A percentile compares a stretch with the other conserved stretches of the same genome.
Conservation (phyloP, 2,329 filamentous ascomycete species). For the Arthrobotrys pseudoclavata region DNA sequence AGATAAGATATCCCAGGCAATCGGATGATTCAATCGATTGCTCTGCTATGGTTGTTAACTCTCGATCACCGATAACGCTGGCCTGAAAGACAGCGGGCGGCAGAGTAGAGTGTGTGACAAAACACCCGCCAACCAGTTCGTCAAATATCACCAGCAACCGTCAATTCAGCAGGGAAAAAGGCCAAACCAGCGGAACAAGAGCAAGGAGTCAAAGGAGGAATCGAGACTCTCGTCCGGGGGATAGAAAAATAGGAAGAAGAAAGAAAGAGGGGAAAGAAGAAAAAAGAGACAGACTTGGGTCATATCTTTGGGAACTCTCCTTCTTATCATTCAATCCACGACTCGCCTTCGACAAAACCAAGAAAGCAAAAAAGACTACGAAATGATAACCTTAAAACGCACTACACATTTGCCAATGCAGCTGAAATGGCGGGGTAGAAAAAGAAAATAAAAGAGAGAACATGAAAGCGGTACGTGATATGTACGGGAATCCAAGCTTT, state of each 20-base stretch:
- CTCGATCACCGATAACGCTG: constrained; percentile 20
- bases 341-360: constrained; percentile 6
- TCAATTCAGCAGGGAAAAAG: constrained; percentile 25
- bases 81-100: background rate
- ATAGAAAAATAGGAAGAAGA: constrained; percentile 8
- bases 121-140: constrained; percentile 15
- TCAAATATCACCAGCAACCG: constrained; percentile 19
- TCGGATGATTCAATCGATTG: constrained; percentile 16
- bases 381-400: constrained; percentile 52
- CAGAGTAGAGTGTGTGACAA: constrained; percentile 1
- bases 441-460: constrained; percentile 21
- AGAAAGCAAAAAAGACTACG: constrained; percentile 21
- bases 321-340: constrained; percentile 48
- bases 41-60: constrained; percentile 17
- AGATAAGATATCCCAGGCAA: background rate
- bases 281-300: constrained; percentile 18
- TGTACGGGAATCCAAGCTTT: constrained; percentile 47
- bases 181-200: constrained; percentile 30
- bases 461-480: constrained; percentile 10
- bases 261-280: constrained; percentile 26
- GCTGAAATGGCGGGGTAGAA: constrained; percentile 57
- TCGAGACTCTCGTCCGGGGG: constrained; percentile 36
- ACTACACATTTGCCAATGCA: constrained; percentile 25
- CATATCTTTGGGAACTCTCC: constrained; percentile 29
- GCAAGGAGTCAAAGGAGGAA: constrained; percentile 34